Conservation (phyloP, 2,329 filamentous ascomycete genomes). For the Eutypella sp. region DNA sequence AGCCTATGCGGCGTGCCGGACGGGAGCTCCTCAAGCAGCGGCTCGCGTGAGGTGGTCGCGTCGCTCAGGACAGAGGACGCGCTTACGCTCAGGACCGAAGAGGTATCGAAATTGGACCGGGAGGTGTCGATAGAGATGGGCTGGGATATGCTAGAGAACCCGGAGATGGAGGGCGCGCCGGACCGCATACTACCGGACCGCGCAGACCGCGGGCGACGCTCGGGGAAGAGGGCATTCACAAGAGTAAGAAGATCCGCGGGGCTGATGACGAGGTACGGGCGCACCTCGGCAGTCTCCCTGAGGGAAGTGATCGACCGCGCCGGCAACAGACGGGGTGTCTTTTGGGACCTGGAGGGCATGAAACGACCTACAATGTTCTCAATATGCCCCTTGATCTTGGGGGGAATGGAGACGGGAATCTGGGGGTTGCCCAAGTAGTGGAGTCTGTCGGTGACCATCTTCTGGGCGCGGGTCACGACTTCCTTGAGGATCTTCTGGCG, state of each 20-base stretch:
- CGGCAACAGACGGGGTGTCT: constrained; percentile 57
- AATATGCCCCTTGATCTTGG: constrained; percentile 62
- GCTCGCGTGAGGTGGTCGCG: constrained; percentile 59
- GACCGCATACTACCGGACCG: constrained; percentile 59
- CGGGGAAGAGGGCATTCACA: constrained; percentile 79
- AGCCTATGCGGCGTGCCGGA: constrained; percentile 48
- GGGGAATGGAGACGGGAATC: constrained; percentile 58
- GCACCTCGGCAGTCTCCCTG: constrained; percentile 71
- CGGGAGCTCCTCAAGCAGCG: constrained; percentile 52
- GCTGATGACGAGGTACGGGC: constrained; percentile 74
- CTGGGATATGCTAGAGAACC: constrained; percentile 63
- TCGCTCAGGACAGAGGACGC: constrained; percentile 70
- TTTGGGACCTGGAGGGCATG: constrained; percentile 45
- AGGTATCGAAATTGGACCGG: constrained; percentile 57
- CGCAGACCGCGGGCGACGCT: constrained; percentile 59
- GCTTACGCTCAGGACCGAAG: constrained; percentile 68
- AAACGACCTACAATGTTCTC: constrained; percentile 67
- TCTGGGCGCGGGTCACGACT: constrained; percentile 74
- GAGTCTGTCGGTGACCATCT: constrained; percentile 71
- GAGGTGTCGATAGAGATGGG: constrained; percentile 57
- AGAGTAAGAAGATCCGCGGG: constrained; percentile 75
- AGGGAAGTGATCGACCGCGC: constrained; percentile 68
- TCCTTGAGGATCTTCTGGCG: constrained; percentile 76
- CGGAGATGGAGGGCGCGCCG: constrained; percentile 63
- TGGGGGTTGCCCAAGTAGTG: constrained; percentile 54